phyloP scores from a whole-genome alignment of 257 asterid species.

The Mentha longifolia region DNA sequence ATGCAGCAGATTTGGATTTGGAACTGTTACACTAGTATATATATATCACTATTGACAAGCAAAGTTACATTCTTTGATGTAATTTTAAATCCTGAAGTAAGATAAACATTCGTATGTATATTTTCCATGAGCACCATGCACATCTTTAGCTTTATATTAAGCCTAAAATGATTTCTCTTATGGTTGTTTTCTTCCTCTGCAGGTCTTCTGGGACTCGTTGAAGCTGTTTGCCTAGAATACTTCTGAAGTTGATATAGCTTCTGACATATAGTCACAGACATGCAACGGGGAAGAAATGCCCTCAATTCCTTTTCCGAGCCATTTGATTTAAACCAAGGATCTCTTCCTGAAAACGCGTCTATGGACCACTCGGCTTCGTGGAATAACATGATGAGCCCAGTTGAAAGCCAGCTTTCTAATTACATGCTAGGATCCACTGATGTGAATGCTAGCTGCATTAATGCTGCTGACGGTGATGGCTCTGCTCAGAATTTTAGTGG shows the following conservation, averaged over 20 bases:
- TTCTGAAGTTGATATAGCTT: slow-evolving; percentile 6
- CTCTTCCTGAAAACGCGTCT: slow-evolving; percentile 52
- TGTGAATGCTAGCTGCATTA: slow-evolving; percentile 38
- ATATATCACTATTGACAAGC: slow-evolving; percentile 5
- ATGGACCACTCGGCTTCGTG: slow-evolving; percentile 56
- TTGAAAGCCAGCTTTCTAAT: slow-evolving; percentile 55
- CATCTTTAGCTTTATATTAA: background rate
- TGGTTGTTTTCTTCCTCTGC: slow-evolving; percentile 21
- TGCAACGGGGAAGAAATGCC: slow-evolving; percentile 76
- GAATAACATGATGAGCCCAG: slow-evolving; percentile 61
- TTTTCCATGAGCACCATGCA: slow-evolving; percentile 3
- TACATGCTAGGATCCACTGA: slow-evolving; percentile 50
- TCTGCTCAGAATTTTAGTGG: slow-evolving; percentile 46
- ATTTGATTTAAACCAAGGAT: slow-evolving; percentile 77
- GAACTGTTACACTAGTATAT: background rate
- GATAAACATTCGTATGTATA: background rate
- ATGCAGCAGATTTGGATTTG: background rate
- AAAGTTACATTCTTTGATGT: slow-evolving; percentile 30
- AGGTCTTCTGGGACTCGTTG: slow-evolving; percentile 29
- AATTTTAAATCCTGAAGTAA: slow-evolving; percentile 5
- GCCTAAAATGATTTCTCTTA: background rate
- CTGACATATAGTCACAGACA: slow-evolving; percentile 34
- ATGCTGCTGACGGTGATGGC: slow-evolving; percentile 36
- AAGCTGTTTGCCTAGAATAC: slow-evolving; percentile 19
- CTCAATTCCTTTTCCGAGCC: slow-evolving; percentile 75